These are phyloP conservation scores for Trifolium repens DNA, from an alignment of 306 rosid species.

Conservation along the genomic window DNA sequence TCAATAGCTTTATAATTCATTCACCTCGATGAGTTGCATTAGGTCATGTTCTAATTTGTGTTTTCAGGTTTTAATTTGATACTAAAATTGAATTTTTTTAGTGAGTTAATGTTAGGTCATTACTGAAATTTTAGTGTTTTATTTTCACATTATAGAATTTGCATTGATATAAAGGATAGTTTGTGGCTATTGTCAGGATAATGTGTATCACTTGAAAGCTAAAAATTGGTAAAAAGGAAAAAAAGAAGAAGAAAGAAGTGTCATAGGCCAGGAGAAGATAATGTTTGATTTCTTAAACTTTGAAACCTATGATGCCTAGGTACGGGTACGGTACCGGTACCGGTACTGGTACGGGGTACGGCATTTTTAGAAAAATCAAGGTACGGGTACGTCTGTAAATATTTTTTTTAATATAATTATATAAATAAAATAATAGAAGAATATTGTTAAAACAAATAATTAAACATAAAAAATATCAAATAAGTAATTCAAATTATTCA, in stretches of 20 bases:
- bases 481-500: too few species aligned
- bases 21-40: background rate
- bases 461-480: too few species aligned
- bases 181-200: background rate
- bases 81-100: background rate
- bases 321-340: too few species aligned
- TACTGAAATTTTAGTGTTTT: background rate
- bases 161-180: background rate
- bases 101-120: background rate
- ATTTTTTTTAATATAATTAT: too few species aligned
- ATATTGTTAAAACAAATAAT: too few species aligned
- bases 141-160: too few species aligned
- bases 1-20: background rate
- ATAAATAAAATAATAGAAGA: too few species aligned
- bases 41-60: background rate
- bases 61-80: slow-evolving; percentile 7
- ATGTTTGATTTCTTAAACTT: slow-evolving; percentile 6
- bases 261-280: background rate
- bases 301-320: too few species aligned
- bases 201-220: slow-evolving; percentile 11
- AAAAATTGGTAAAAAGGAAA: background rate
- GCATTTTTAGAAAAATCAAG: too few species aligned
- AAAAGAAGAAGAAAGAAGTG: background rate
- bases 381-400: too few species aligned
- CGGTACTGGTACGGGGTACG: too few species aligned